Conservation (phyloP, 139 green algal genomes). For the Coelastrella sp. region DNA sequence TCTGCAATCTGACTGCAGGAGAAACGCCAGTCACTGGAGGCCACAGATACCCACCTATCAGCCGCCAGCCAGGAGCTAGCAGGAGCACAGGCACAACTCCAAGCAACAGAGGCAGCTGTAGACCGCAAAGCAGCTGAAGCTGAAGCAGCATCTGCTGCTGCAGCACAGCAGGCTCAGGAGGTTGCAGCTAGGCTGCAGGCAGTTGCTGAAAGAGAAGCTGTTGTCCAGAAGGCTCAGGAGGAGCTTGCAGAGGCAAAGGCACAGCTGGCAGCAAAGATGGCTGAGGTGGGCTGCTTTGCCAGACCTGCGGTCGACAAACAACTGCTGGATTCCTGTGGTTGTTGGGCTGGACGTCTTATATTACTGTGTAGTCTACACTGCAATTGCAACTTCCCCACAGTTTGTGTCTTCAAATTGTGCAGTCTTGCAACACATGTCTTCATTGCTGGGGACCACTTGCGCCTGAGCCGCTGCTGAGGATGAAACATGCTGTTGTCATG, state of each 20-base stretch:
- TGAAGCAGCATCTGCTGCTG: slow-evolving; percentile 1
- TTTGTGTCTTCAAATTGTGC: no score
- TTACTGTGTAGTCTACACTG: no score
- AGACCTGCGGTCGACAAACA: no score
- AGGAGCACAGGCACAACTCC: slow-evolving; percentile 12
- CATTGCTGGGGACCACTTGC: no score
- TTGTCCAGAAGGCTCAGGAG: slow-evolving; percentile 9
- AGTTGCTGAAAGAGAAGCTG: slow-evolving; percentile 7
- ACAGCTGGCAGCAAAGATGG: slow-evolving; percentile 19
- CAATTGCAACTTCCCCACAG: no score
- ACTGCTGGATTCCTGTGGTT: no score
- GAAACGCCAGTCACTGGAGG: slow-evolving; percentile 26
- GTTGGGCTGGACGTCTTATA: no score
- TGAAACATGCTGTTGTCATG: neutral
- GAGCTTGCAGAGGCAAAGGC: slow-evolving; percentile 3
- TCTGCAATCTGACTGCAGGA: neutral
- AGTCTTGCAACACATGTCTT: no score
- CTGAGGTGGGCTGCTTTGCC: slow-evolving; percentile 27
- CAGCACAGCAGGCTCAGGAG: neutral
- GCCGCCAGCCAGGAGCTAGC: slow-evolving; percentile 13
- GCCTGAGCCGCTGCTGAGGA: no score
- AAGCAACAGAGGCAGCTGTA: slow-evolving; percentile 14
- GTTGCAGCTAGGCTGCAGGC: slow-evolving; percentile 7
- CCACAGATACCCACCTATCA: slow-evolving; percentile 1
- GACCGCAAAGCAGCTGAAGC: neutral